Percentiles rank a stretch among this genome's conserved stretches.
Conservation (phyloP, 73 alveolate species). For the Tetrahymena malaccensis region DNA sequence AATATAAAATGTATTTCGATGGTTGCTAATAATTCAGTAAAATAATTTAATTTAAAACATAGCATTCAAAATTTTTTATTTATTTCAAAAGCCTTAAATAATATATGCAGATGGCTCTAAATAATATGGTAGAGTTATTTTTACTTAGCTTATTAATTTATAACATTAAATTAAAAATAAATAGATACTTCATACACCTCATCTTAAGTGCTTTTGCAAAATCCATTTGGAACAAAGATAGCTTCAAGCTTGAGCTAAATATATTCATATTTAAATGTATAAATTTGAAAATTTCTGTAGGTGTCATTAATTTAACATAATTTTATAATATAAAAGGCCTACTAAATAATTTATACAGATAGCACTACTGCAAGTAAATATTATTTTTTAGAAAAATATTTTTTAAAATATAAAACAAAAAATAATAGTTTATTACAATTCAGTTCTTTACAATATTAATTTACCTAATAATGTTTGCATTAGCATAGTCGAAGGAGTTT, state of each 20-base stretch:
- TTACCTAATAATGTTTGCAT: not conserved
- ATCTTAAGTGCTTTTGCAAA: not conserved
- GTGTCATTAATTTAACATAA: not conserved
- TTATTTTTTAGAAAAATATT: not conserved
- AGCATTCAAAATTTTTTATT: too few relatives aligned
- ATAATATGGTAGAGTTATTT: not conserved
- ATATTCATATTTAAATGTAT: not conserved
- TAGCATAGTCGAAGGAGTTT: not conserved
- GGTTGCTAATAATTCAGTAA: not conserved
- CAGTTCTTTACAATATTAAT: not conserved
- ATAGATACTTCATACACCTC: not conserved
- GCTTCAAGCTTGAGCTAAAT: not conserved
- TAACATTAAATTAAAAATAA: too few relatives aligned
- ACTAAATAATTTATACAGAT: not conserved
- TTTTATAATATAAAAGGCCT: not conserved
- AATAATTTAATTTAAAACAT: too few relatives aligned
- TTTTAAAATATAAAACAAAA: too few relatives aligned
- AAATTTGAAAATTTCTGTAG: too few relatives aligned
- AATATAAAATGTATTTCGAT: not conserved
- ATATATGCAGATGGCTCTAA: not conserved
- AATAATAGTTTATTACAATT: not conserved
- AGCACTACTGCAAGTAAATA: not conserved
- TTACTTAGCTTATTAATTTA: not conserved
- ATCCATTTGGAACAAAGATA: not conserved
- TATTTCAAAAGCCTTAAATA: not conserved